A percentile compares a stretch with the other conserved stretches of the same genome.
phyloP scores from a whole-genome alignment of 2,329 filamentous ascomycete species.

The Colletotrichum filicis region DNA sequence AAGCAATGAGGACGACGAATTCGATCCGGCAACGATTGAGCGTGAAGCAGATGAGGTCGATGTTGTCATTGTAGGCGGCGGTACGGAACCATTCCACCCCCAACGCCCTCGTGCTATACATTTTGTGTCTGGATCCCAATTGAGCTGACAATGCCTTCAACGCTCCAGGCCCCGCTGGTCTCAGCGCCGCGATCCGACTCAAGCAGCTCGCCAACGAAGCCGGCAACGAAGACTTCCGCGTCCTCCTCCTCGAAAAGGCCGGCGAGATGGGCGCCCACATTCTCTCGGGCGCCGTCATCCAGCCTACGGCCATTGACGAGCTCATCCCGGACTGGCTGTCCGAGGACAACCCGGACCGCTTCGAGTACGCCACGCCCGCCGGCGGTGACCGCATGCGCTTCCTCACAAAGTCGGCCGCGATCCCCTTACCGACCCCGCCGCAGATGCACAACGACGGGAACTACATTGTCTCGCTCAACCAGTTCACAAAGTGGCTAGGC shows the following conservation, averaged over 20 bases:
- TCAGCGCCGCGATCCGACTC: slow-evolving; percentile 91
- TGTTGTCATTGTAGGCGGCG: slow-evolving; percentile 95
- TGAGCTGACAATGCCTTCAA: neutral
- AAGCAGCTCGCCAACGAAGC: slow-evolving; percentile 96
- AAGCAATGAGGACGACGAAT: slow-evolving; percentile 58
- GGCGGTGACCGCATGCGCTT: slow-evolving; percentile 91
- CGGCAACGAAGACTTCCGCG: slow-evolving; percentile 95
- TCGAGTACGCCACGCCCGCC: slow-evolving; percentile 87
- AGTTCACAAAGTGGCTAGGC: slow-evolving; percentile 94
- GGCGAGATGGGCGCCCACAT: slow-evolving; percentile 96
- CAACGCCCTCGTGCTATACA: neutral
- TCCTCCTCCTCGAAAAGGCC: slow-evolving; percentile 93
- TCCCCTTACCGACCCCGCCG: slow-evolving; percentile 88
- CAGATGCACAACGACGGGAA: slow-evolving; percentile 99
- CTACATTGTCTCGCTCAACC: slow-evolving; percentile 95
- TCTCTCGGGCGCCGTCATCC: slow-evolving; percentile 93
- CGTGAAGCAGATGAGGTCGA: slow-evolving; percentile 94
- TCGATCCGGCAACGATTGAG: slow-evolving; percentile 77
- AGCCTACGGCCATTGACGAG: slow-evolving; percentile 89
- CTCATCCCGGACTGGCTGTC: slow-evolving; percentile 93
- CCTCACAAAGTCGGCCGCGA: slow-evolving; percentile 81
- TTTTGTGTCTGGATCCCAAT: neutral
- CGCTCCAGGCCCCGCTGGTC: slow-evolving; percentile 79
- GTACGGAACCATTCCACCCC: slow-evolving; percentile 50
- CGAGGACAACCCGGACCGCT: slow-evolving; percentile 87